Percentiles rank a stretch among this genome's conserved stretches.
Conservation (phyloP, 768 basidiomycete genomes). For the Lactarius evosmus region DNA sequence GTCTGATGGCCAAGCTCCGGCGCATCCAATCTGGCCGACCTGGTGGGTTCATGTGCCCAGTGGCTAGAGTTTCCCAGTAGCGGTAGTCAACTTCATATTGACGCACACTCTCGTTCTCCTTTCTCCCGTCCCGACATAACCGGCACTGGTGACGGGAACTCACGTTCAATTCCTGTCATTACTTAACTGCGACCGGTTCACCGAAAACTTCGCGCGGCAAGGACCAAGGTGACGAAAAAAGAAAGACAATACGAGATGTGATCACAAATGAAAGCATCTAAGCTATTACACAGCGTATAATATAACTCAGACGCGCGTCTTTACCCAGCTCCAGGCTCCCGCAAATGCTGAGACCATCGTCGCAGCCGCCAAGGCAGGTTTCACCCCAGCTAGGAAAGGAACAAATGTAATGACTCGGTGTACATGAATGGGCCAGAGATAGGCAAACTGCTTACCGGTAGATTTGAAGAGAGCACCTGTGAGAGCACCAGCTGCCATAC, state of each 20-base stretch:
- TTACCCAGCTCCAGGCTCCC: constrained; percentile 93
- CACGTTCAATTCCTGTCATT: constrained; percentile 19
- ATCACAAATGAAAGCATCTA: constrained; percentile 28
- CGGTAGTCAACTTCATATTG: constrained; percentile 11
- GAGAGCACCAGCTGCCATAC: constrained; percentile 87
- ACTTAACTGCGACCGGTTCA: constrained; percentile 11
- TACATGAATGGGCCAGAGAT: constrained; percentile 32
- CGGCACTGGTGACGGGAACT: constrained; percentile 22
- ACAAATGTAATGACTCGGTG: constrained; percentile 31
- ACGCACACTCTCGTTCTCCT: constrained; percentile 7
- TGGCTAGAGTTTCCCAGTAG: constrained; percentile 7
- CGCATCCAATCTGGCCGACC: constrained; percentile 20
- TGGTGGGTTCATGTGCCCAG: constrained; percentile 17
- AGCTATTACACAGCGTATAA: constrained; percentile 44
- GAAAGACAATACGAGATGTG: constrained; percentile 24
- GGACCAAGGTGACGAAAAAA: constrained; percentile 19
- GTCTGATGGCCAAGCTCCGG: constrained; percentile 18
- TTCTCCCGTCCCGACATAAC: constrained; percentile 20
- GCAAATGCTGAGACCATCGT: constrained; percentile 86
- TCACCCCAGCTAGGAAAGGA: constrained; percentile 74
- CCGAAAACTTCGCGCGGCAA: constrained; percentile 13
- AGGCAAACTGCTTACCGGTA: constrained; percentile 63
- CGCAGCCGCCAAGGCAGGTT: constrained; percentile 85
- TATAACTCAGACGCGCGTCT: constrained; percentile 72
- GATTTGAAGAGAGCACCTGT: constrained; percentile 92